phyloP scores from a whole-genome alignment of 2,329 filamentous ascomycete genomes.

The Aspergillus pseudoterreus region DNA sequence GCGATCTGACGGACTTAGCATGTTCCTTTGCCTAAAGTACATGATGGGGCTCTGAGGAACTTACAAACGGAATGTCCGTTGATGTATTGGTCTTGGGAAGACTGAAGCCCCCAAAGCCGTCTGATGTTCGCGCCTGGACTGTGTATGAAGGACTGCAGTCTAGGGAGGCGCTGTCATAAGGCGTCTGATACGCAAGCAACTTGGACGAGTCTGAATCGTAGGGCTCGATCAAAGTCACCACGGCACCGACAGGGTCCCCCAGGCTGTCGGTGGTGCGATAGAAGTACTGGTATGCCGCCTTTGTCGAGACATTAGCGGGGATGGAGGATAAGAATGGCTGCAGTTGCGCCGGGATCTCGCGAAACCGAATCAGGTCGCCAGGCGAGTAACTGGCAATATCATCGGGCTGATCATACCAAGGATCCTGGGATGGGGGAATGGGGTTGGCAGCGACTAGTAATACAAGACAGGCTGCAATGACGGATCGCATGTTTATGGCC shows the following conservation, averaged over 20 bases:
- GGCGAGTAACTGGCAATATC: conserved; percentile 10
- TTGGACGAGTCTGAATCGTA: conserved; percentile 16
- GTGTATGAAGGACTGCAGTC: conserved; percentile 22
- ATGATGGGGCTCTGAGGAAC: neutral
- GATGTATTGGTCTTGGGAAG: conserved; percentile 14
- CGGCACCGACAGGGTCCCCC: conserved; percentile 19
- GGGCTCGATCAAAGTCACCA: conserved; percentile 36
- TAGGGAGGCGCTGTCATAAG: conserved; percentile 20
- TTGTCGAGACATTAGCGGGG: conserved; percentile 11
- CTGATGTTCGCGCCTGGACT: conserved; percentile 2
- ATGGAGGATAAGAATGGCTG: conserved; percentile 6
- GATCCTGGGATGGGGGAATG: conserved; percentile 10
- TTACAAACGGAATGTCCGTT: conserved; percentile 6
- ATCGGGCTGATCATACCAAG: conserved; percentile 11
- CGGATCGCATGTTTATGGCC: neutral
- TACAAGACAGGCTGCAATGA: neutral
- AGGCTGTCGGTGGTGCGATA: conserved; percentile 19
- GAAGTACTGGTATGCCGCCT: conserved; percentile 13
- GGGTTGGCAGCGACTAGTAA: neutral
- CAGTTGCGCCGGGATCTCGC: conserved; percentile 5
- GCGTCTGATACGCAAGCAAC: conserved; percentile 42
- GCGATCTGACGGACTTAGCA: neutral
- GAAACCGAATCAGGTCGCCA: conserved; percentile 12
- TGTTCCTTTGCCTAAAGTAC: conserved; percentile 29
- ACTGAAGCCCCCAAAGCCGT: conserved; percentile 11